Conservation (phyloP, 139 green algal species). For the Nannochloris sp. region DNA sequence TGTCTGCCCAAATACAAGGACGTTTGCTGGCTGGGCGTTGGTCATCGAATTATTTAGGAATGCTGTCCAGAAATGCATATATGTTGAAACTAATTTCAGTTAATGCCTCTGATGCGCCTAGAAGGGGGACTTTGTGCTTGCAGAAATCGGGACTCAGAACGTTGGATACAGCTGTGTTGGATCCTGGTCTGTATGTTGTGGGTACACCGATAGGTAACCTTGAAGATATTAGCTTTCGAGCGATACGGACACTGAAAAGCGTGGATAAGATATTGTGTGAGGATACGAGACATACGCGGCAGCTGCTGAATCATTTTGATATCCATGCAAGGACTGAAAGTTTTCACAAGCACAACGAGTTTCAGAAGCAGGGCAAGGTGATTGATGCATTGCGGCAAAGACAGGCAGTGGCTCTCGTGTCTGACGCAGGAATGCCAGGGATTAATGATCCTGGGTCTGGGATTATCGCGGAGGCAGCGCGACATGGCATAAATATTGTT, state of each 20-base stretch:
- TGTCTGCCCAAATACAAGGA: too few species aligned
- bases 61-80: too few species aligned
- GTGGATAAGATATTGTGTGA: slow-evolving; percentile 68
- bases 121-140: neutral
- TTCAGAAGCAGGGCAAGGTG: slow-evolving; percentile 22
- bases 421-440: slow-evolving; percentile 74
- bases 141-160: neutral
- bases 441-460: slow-evolving; percentile 79
- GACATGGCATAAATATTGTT: slow-evolving; percentile 35
- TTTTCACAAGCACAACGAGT: slow-evolving; percentile 85
- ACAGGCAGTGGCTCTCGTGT: slow-evolving; percentile 71
- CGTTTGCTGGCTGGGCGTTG: too few species aligned
- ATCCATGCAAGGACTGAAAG: slow-evolving; percentile 30
- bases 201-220: slow-evolving; percentile 77
- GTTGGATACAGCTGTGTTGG: slow-evolving; percentile 7
- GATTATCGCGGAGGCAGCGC: slow-evolving; percentile 42
- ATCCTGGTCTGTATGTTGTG: slow-evolving; percentile 51
- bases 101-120: neutral
- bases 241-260: slow-evolving; percentile 49
- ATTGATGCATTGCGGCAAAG: slow-evolving; percentile 45
- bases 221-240: slow-evolving; percentile 77
- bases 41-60: too few species aligned
- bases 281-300: slow-evolving; percentile 73
- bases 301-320: slow-evolving; percentile 57
- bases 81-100: neutral